These are phyloP conservation scores for Sextonia rubra DNA, from an alignment of 164 flowering plant species.

Conservation along the genomic window DNA sequence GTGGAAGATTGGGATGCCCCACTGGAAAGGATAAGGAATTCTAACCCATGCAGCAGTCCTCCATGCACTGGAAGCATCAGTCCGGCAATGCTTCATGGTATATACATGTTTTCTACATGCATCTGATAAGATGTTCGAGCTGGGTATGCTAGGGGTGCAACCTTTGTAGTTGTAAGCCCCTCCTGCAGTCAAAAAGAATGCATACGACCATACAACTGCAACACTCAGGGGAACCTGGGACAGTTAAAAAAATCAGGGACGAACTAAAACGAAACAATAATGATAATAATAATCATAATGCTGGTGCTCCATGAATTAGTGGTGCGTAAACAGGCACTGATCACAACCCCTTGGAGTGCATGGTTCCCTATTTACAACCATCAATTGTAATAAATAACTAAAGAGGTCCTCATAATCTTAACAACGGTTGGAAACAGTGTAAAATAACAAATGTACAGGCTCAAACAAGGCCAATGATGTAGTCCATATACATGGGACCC, in stretches of 20 bases:
- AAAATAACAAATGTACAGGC: too few species aligned
- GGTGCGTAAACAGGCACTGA: too few species aligned
- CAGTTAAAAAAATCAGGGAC: not conserved
- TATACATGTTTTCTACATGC: slow-evolving; percentile 69
- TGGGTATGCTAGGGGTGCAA: slow-evolving; percentile 67
- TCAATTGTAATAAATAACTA: too few species aligned
- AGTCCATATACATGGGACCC: too few species aligned
- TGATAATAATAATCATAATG: too few species aligned
- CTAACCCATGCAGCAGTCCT: slow-evolving; percentile 76
- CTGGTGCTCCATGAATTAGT: not conserved
- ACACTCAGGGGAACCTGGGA: slow-evolving; percentile 87
- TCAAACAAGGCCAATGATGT: too few species aligned
- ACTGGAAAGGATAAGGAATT: slow-evolving; percentile 88
- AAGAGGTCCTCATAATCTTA: too few species aligned
- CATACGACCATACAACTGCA: slow-evolving; percentile 70
- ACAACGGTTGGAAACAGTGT: too few species aligned
- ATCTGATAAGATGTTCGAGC: slow-evolving; percentile 69
- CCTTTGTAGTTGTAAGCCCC: slow-evolving; percentile 86
- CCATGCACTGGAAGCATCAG: slow-evolving; percentile 88
- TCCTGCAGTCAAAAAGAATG: slow-evolving; percentile 83
- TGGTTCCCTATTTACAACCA: too few species aligned
- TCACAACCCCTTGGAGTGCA: too few species aligned
- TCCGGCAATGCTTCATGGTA: slow-evolving; percentile 90
- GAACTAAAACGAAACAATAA: not conserved
- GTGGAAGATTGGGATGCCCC: slow-evolving; percentile 85